Base-by-base conservation (phyloP, 2,329 filamentous ascomycete genomes). In the Colletotrichum truncatum region DNA sequence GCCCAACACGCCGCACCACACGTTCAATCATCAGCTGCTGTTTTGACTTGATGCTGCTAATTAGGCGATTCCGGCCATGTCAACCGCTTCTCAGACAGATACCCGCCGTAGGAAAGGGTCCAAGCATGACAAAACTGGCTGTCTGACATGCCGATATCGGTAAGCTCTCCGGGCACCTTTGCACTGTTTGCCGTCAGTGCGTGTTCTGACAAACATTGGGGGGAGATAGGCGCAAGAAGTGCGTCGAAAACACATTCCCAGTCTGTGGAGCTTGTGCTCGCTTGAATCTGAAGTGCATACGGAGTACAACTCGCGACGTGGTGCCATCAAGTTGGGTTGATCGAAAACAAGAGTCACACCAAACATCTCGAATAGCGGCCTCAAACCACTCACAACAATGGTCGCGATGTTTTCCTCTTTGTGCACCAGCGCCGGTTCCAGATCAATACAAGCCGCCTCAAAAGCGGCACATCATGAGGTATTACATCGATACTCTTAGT, bases 81-180 rank as follows among this genome's bases (percentile, higher is more conserved):
- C 32, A 11, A 39, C 56, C 14, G 18, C 16, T 28, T 6, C 32
- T 9, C 63, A 55, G 23, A 45, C 41, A 3, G 57, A 62, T 21
- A 55, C 57, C 4, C 57, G 63, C 26, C 63, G 63, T n/a, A 36
- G 63, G 6, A 68, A 68, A 21, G 62, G 66, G 28, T 68, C 66
- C 21, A 66, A 68, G 26, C 67, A 69, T 28, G 67, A 69, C 26
- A 67, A 61, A 45, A 67, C 61, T 7, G 67, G 67, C 7, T 69
- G 67, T 23, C 25, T 69, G 28, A 69, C 67, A 6, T 69, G 67
- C 56, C 67, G 67, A 52, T 67, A 68, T 54, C 55, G 67, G 67
- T 69, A 55, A 46, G 65, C 34, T 39, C 49, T 38, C 14, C 49
- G 14, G 25, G 49, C 49, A 30, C 21, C 30, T 36, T 53, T 3